Conservation (phyloP, 176 grass and related monocot species). For the Rhynchospora pubera region DNA sequence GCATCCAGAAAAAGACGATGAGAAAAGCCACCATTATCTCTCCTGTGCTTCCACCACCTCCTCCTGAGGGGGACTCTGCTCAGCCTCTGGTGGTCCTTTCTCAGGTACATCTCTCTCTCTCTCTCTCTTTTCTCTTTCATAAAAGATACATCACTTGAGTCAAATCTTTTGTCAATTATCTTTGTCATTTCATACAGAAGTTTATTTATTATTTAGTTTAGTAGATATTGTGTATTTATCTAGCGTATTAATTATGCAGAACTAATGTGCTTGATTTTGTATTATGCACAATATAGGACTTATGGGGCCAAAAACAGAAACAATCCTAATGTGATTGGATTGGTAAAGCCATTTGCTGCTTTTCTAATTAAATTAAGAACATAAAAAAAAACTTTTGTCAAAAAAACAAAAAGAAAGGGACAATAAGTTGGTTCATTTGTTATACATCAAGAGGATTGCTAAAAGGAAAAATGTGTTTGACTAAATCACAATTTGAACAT, state of each 20-base stretch:
- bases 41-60: slow-evolving; percentile 29
- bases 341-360: no score
- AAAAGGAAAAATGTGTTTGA: not conserved
- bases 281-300: not conserved
- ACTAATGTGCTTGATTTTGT: not conserved
- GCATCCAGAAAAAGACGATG: slow-evolving; percentile 56
- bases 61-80: slow-evolving; percentile 15
- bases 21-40: slow-evolving; percentile 54
- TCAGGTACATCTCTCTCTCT: slow-evolving; percentile 23
- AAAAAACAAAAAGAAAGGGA: not conserved
- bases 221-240: not conserved
- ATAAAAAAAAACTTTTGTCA: not conserved
- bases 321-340: not conserved
- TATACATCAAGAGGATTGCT: not conserved
- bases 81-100: slow-evolving; percentile 27
- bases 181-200: not conserved
- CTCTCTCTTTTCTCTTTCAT: not conserved
- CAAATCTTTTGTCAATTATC: not conserved
- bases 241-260: not conserved
- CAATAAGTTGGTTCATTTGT: not conserved
- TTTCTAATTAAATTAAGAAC: no score
- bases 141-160: not conserved
- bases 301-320: not conserved
- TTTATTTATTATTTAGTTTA: not conserved
- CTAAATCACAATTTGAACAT: not conserved